Evolutionary conservation across 2,329 filamentous ascomycete species (phyloP).

Genomic region (Fusarium zealandicum): DNA sequence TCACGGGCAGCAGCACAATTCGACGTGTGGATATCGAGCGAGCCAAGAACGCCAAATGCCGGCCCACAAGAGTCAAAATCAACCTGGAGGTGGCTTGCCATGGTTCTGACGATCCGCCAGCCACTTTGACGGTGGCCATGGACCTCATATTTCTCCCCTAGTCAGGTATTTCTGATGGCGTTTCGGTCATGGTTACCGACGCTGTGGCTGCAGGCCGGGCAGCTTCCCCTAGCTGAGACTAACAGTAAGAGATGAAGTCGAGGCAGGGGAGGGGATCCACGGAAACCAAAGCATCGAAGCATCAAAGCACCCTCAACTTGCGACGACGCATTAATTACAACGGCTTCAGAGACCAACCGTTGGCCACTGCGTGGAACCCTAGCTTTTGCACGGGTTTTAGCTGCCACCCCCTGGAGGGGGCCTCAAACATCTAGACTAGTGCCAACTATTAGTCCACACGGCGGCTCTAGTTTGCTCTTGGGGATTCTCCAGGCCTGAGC

Average conservation of each 20-base stretch:
- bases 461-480: constrained; percentile 3
- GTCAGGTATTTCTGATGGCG: constrained; percentile 31
- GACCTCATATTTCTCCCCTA: constrained; percentile 28
- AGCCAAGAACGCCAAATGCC: constrained; percentile 13
- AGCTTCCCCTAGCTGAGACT: constrained; percentile 34
- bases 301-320: constrained; percentile 12
- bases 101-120: constrained; percentile 33
- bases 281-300: constrained; percentile 11
- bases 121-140: constrained; percentile 34
- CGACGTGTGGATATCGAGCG: neutral
- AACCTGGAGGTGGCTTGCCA: constrained; percentile 24
- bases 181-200: constrained; percentile 25
- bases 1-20: constrained; percentile 5
- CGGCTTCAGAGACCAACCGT: constrained; percentile 32
- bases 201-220: constrained; percentile 34
- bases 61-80: constrained; percentile 22
- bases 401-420: neutral
- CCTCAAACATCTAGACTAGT: constrained; percentile 1
- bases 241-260: constrained; percentile 9
- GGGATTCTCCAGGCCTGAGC: neutral
- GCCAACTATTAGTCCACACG: constrained; percentile 2
- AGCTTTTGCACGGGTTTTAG: constrained; percentile 7
- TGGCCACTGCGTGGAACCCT: constrained; percentile 32
- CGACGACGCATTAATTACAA: constrained; percentile 30
- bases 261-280: constrained; percentile 26